Evolutionary conservation across 306 rosid genomes (phyloP).

Genomic region (Luffa acutangula): DNA sequence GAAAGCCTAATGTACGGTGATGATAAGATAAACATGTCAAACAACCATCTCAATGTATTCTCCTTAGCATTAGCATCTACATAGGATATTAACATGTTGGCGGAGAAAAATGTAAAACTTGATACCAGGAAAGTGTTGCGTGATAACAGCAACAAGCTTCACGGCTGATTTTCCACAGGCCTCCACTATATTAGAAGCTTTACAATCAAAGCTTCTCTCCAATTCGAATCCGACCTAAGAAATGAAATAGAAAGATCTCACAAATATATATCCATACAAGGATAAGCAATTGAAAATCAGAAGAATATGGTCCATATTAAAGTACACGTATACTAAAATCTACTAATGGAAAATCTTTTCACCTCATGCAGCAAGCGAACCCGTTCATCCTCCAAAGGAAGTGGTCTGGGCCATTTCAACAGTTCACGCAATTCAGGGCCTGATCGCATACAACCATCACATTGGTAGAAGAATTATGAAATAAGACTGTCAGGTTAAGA

Average conservation of each 20-base stretch:
- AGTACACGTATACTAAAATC: neutral
- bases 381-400: constrained; percentile 95
- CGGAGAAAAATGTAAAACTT: neutral
- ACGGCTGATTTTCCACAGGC: constrained; percentile 80
- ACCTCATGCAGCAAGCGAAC: constrained; percentile 92
- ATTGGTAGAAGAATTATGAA: constrained; percentile 5
- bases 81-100: neutral
- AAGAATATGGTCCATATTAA: neutral
- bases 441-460: constrained; percentile 19
- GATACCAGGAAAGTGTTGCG: constrained; percentile 89
- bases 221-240: constrained; percentile 54
- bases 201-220: constrained; percentile 69
- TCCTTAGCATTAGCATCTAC: neutral
- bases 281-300: neutral
- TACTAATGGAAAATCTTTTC: neutral
- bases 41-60: neutral
- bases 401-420: constrained; percentile 85
- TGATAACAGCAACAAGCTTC: constrained; percentile 75
- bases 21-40: neutral
- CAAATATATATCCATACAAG: neutral
- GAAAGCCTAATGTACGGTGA: constrained; percentile 44
- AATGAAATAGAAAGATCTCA: neutral
- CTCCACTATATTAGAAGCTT: constrained; percentile 71
- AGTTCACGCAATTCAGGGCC: constrained; percentile 75
- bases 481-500: neutral